Conservation (phyloP, 2,329 filamentous ascomycete genomes). For the Fusarium transvaalense region DNA sequence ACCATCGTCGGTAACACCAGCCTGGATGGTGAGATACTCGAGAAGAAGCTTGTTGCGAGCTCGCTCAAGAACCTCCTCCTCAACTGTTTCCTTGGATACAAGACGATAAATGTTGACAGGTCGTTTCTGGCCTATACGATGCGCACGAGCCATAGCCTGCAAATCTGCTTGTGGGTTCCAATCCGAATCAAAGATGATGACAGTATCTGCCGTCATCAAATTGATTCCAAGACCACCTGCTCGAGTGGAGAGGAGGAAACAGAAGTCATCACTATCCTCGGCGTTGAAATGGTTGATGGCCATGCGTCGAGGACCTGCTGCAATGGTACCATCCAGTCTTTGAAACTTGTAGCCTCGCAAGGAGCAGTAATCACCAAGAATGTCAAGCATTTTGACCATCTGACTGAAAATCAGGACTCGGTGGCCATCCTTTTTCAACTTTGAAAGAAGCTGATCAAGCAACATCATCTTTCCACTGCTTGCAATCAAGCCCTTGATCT, state of each 20-base stretch:
- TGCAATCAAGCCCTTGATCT: constrained; percentile 91
- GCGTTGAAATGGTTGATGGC: constrained; percentile 99
- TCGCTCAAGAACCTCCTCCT: constrained; percentile 96
- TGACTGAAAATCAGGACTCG: constrained; percentile 98
- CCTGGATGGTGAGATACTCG: constrained; percentile 97
- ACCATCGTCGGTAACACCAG: constrained; percentile 95
- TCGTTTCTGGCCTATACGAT: constrained; percentile 96
- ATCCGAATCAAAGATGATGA: constrained; percentile 97
- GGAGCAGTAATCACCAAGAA: constrained; percentile 92
- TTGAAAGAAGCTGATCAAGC: constrained; percentile 92
- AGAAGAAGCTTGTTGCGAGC: constrained; percentile 97
- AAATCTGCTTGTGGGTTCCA: constrained; percentile 99
- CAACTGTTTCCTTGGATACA: constrained; percentile 97
- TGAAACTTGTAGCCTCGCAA: constrained; percentile 96
- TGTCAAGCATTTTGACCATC: constrained; percentile 99
- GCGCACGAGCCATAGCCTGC: constrained; percentile 97
- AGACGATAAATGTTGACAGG: constrained; percentile 97
- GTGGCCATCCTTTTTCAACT: constrained; percentile 92
- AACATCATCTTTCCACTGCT: constrained; percentile 99
- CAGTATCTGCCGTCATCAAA: constrained; percentile 97
- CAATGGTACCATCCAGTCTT: constrained; percentile 93
- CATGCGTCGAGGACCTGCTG: constrained; percentile 86
- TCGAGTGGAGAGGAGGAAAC: constrained; percentile 93
- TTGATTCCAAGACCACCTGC: constrained; percentile 99
- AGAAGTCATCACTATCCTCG: constrained; percentile 95